phyloP scores from a whole-genome alignment of 495 filamentous ascomycete species.

The Aspergillus nidulans region DNA sequence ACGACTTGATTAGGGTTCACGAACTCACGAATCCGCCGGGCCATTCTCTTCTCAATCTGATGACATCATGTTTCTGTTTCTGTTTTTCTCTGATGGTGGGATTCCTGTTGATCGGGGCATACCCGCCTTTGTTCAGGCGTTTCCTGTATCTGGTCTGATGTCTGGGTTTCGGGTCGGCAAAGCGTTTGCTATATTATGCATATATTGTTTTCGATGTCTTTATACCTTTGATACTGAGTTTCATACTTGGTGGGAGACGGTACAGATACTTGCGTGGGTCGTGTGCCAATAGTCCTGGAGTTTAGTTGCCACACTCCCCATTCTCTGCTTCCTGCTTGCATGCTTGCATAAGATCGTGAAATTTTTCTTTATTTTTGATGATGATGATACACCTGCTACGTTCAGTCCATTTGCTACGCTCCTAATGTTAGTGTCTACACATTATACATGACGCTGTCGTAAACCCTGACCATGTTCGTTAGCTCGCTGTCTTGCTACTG shows the following conservation, averaged over 20 bases:
- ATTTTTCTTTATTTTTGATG: too few relatives aligned
- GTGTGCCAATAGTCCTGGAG: conserved; percentile 9
- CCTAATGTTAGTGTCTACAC: neutral
- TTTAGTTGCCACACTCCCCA: neutral
- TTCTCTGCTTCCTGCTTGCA: neutral
- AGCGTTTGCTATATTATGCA: conserved; percentile 14
- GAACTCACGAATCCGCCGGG: neutral
- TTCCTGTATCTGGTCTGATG: conserved; percentile 10
- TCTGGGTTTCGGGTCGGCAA: conserved; percentile 14
- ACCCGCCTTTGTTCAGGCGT: conserved; percentile 10
- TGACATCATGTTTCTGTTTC: neutral
- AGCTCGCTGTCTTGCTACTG: neutral
- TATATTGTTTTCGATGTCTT: conserved; percentile 7
- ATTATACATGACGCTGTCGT: neutral
- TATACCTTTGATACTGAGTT: conserved; percentile 1
- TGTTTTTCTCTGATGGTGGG: neutral
- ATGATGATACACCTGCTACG: neutral
- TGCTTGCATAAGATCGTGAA: neutral
- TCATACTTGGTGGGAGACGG: conserved; percentile 7
- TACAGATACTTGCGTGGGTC: conserved; percentile 4
- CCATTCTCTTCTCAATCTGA: conserved; percentile 2
- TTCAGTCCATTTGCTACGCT: neutral
- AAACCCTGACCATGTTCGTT: neutral
- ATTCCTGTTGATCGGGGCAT: conserved; percentile 7
- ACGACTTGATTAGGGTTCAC: conserved; percentile 1